Base-by-base conservation (phyloP, 1,284 basidiomycete genomes). In the Jaminaea rosea region DNA sequence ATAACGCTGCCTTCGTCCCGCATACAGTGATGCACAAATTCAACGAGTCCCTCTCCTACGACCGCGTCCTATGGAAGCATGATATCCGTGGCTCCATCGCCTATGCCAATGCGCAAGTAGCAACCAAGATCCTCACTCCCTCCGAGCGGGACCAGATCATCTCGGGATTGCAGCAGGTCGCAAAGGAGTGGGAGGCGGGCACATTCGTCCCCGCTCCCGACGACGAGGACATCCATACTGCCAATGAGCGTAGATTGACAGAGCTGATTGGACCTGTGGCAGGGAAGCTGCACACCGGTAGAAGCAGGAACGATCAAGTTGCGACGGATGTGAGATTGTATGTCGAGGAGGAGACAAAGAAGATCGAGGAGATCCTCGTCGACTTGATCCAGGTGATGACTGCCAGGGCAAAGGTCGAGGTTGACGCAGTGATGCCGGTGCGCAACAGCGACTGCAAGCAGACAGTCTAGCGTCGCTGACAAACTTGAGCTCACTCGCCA, bases 211-310 rank as follows among this genome's bases (percentile, higher is more conserved):
- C 60, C 32, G 59, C 60, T 9, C 78, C 82, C 13, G 90, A 93
- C 64, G 93, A 98, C 72, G 93, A 98, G 72, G 93, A 98, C 72
- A 97, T 98, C 56, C 93, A 98, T 75, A 98, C 93, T n/a, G 94
- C 94, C 53, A 98, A 98, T 72, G 93, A 98, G 76, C 85, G 94
- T 49, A 82, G 93, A 27, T 77, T 98, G 63, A 88, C 84, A 60
- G 93, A 98, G 78, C 77, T 97, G 55, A 89, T 98, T 54, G 93
- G 93, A 0, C 55, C 68, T 45, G 73, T 73, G 11, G 75, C 74
- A 8, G 75, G 75, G 37, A 71, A 69, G 60, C 63, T 72, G 11
- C 93, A 98, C 75, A 98, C 94, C 0, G 94, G 93, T 32, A 83
- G 93, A 52, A 92, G 88, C 55, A 82, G 93, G 50, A 98, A 98